Conservation (phyloP, 1,284 basidiomycete species). For the Microbotryum violaceum region DNA sequence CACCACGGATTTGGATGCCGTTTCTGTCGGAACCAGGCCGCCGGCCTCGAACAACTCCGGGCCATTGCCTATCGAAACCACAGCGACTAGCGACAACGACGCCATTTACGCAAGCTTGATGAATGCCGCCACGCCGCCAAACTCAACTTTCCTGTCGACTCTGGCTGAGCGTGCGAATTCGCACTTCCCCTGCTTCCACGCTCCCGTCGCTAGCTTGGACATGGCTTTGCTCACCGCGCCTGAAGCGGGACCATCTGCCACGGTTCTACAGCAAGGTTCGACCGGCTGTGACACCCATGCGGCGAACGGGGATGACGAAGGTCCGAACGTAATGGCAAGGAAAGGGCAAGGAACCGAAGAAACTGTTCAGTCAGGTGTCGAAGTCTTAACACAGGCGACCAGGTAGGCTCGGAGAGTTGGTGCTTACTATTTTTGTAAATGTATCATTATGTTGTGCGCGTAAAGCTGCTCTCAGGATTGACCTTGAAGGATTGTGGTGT, state of each 20-base stretch:
- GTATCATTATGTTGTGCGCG: too few relatives aligned
- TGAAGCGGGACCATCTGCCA: too few relatives aligned
- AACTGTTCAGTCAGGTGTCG: neutral
- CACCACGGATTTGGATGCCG: constrained; percentile 3
- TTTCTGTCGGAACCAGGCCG: constrained; percentile 5
- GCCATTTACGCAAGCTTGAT: constrained; percentile 21
- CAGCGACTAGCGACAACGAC: neutral
- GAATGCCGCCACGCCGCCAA: constrained; percentile 44
- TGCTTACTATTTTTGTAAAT: too few relatives aligned
- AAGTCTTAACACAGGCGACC: too few relatives aligned
- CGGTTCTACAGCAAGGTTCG: too few relatives aligned
- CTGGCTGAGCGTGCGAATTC: constrained; percentile 39
- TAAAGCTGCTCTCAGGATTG: too few relatives aligned
- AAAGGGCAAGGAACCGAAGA: neutral
- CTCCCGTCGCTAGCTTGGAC: neutral
- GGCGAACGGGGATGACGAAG: neutral
- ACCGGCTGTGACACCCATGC: constrained; percentile 3
- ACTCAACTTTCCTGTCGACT: constrained; percentile 47
- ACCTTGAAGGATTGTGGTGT: too few relatives aligned
- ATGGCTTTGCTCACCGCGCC: constrained; percentile 4
- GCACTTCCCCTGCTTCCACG: neutral
- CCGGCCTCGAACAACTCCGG: constrained; percentile 1
- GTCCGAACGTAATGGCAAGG: neutral
- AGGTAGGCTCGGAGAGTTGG: too few relatives aligned
- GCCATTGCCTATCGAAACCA: too few relatives aligned